Base-by-base conservation (phyloP, 495 filamentous ascomycete genomes). In the Astrocystis sublimbata region DNA sequence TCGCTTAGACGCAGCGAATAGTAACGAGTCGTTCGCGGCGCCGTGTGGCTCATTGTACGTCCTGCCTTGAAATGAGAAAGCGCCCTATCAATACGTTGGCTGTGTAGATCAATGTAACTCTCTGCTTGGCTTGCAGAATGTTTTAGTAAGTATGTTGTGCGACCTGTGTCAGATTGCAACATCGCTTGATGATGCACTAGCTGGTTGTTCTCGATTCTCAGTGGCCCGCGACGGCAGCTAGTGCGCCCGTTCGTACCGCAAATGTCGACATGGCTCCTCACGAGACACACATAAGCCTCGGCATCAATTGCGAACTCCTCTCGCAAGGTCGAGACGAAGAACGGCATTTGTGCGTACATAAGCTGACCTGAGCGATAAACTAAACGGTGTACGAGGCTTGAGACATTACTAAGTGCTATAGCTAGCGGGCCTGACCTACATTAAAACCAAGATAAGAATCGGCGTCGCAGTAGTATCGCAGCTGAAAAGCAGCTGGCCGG, bases 101-200 rank as follows among this genome's bases (percentile, higher is more conserved):
- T 21, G 21, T 2, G 1, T 43, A 23, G 15, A 41, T 3, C 12
- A 43, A 21, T 1, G 17, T 21, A 43, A 2, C 19, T 43, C 8
- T 4, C 23, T 19, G 45, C n/a, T 38, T 12, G n/a, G 36, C 36
- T 38, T 12, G 36, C 3, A 47, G 12, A 3, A n/a, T 23, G 23
- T 12, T 30, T 49, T 26, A 30, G 24, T 47, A 46, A 3, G 23
- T 49, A 56, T 42, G 52, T 38, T 38, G 52, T 42, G 52, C 36
- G 28, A 24, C 36, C 15, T 30, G 41, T 12, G 52, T 56, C 52
- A 42, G 52, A 56, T 56, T 56, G 52, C 31, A 56, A 56, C 52
- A 42, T 49, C n/a, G n/a, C n/a, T 42, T 7, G 36, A 41, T 17
- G 30, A 31, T n/a, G n/a, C n/a, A n/a, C 21, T 55, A 28, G 21